Evolutionary conservation across 495 filamentous ascomycete species (phyloP), one percentile per base, ranked within the genome.

Genomic region (Penicillium silybi): DNA sequence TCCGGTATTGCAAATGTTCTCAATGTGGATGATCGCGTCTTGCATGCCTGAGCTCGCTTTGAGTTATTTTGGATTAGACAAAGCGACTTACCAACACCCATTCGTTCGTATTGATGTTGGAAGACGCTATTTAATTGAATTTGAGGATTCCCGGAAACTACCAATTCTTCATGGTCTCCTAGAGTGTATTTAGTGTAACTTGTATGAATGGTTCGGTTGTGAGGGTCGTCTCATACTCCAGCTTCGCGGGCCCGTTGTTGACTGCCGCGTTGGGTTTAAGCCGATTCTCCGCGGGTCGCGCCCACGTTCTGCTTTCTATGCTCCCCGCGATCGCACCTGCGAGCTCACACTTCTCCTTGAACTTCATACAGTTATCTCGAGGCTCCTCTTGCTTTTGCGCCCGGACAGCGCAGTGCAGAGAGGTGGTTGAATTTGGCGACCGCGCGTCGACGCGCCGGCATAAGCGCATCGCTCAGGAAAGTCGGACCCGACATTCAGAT

Each of bases 251-350:
- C 13, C 19, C 41, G 62, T 62, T 65, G 56, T 56, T 49, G 29
- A 23, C 58, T 53, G 40, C 63, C 63, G 44, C 44, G 63, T 65
- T 39, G 17, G 53, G 62, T 46, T 59, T 59, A 63, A 51, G 48
- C 37, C 47, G 23, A 25, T 47, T 46, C 40, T 18, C 52, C 27
- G 25, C 38, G 34, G 29, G 34, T 40, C 54, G 58, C 61, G 52
- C 56, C 52, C 49, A 52, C 52, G 48, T 56, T 57, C 40, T 44
- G 22, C 54, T 43, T 48, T 57, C 57, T 61, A 50, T 54, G 51
- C 41, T 40, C 29, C 22, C 6, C 29, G 29, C 23, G 29, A 26
- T 22, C 18, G 25, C 9, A 18, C 23, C 16, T 38, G 17, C 11
- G 41, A 44, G 17, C 22, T 32, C 29, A 32, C 1, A 13, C 29